Evolutionary conservation across 306 rosid species (phyloP).

Genomic region (Cotoneaster glaucophyllus): DNA sequence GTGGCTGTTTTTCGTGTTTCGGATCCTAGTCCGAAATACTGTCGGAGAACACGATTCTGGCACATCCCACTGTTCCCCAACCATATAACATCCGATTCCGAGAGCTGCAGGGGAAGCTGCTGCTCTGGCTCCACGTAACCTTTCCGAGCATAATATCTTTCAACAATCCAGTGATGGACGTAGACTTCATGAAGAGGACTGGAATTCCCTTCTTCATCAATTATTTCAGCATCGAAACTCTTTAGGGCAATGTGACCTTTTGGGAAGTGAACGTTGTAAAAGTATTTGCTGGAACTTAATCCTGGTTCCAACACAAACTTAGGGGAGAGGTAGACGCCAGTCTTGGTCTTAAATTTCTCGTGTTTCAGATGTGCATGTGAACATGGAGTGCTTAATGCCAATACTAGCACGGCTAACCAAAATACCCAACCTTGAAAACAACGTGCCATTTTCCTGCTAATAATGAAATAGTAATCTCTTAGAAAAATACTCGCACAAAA

Average conservation of each 20-base stretch:
- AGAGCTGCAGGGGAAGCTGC: not conserved
- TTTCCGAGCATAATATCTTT: constrained; percentile 14
- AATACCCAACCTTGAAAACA: constrained; percentile 11
- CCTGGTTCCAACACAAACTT: constrained; percentile 53
- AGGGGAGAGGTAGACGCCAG: constrained; percentile 49
- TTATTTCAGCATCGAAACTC: constrained; percentile 53
- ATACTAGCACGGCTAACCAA: constrained; percentile 15
- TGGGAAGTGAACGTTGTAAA: constrained; percentile 44
- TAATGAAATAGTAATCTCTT: not conserved
- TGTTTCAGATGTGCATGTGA: constrained; percentile 22
- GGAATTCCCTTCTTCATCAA: constrained; percentile 53
- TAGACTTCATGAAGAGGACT: constrained; percentile 65
- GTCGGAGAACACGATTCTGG: constrained; percentile 21
- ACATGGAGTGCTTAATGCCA: constrained; percentile 25
- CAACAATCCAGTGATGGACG: constrained; percentile 66
- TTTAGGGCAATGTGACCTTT: constrained; percentile 63
- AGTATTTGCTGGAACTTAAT: constrained; percentile 36
- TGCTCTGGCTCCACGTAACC: constrained; percentile 9
- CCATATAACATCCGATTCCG: not conserved
- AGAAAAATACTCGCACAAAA: not conserved
- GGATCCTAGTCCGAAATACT: constrained; percentile 65
- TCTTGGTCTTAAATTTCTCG: constrained; percentile 21
- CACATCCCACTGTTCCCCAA: constrained; percentile 53
- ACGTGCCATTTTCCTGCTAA: constrained; percentile 36
- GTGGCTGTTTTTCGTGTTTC: constrained; percentile 56